Base-by-base conservation (phyloP, 2,329 filamentous ascomycete genomes). In the Botrytis fragariae region DNA sequence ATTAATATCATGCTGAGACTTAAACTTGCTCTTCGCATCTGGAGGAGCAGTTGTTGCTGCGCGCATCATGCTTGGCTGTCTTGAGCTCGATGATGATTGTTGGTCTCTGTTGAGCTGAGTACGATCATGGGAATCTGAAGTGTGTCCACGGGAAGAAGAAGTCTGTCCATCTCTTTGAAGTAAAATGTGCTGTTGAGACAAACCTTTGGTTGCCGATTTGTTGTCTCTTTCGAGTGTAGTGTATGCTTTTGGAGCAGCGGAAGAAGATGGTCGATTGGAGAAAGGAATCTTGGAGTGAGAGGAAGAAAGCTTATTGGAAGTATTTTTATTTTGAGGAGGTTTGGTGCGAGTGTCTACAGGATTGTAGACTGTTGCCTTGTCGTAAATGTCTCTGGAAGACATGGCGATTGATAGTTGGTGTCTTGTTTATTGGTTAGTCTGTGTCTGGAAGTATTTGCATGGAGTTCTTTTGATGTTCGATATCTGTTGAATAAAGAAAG, bases 301-400 rank as follows among this genome's bases (percentile, higher is more conserved):
- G 16, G 48, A 57, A 57, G 37, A 57, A 10, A 39, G 18, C 29
- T 29, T 35, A 9, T 22, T 20, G 22, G 51, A 45, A 57, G 48
- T n/a, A 48, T 48, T 54, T 29, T 14, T 57, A 18, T 44, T 32
- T n/a, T 44, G 32, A 7, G 71, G 71, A 8, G 71, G 62, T 42
- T 60, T 48, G 18, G 71, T 68, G 12, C 44, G 44, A 20, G 51
- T 16, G 2, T 32, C 54, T 35, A 48, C 29, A 32, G 39, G 42
- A 42, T 25, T 42, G 18, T 69, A 69, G 18, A 57, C 39, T 35
- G 71, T 72, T 32, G 62, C 44, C 4, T 60, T 67, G 32, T 48
- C 60, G n/a, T 72, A 72, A 8, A 72, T 60, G 18, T 69, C 62
- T 72, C 29, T 72, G 18, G 37, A 44, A 8, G 62, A 72, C 71